Conservation (phyloP, 2,329 filamentous ascomycete genomes). For the Pestalotiopsis sp. region DNA sequence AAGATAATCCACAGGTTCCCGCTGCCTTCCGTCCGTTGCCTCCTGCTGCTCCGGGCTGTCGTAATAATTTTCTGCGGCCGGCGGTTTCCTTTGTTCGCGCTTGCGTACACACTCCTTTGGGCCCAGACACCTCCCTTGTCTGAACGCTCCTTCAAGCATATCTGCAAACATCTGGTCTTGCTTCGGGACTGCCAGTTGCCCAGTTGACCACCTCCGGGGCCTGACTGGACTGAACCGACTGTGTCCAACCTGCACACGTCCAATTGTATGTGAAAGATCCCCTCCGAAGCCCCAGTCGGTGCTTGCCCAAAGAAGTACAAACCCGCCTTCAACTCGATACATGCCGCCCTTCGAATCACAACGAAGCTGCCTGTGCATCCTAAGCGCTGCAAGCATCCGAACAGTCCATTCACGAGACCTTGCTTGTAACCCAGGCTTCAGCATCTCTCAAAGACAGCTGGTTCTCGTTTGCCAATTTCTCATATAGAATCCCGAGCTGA, state of each 20-base stretch:
- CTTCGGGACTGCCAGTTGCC: conserved; percentile 22
- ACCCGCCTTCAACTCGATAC: conserved; percentile 23
- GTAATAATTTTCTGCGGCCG: conserved; percentile 6
- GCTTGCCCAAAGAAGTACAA: conserved; percentile 28
- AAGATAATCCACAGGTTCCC: not conserved
- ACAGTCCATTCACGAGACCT: conserved; percentile 24
- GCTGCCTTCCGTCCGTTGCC: conserved; percentile 20
- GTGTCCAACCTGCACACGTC: conserved; percentile 21
- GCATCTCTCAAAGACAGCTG: not conserved
- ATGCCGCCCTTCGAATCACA: conserved; percentile 25
- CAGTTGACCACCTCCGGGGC: conserved; percentile 14
- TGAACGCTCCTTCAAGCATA: conserved; percentile 28
- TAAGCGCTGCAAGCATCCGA: conserved; percentile 25
- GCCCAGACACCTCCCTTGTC: conserved; percentile 21
- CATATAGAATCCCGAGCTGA: conserved; percentile 12
- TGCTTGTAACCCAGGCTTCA: conserved; percentile 7
- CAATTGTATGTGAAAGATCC: conserved; percentile 25
- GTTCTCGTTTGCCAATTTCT: conserved; percentile 11
- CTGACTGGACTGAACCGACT: conserved; percentile 16
- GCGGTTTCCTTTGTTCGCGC: conserved; percentile 29
- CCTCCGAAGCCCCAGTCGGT: conserved; percentile 17
- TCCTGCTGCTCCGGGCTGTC: conserved; percentile 20
- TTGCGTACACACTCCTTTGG: conserved; percentile 21
- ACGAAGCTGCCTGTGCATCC: conserved; percentile 22
- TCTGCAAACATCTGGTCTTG: conserved; percentile 31